Percentiles rank a stretch among this genome's conserved stretches.
phyloP scores from a whole-genome alignment of 768 basidiomycete species.

The Leccinum uliginosum region DNA sequence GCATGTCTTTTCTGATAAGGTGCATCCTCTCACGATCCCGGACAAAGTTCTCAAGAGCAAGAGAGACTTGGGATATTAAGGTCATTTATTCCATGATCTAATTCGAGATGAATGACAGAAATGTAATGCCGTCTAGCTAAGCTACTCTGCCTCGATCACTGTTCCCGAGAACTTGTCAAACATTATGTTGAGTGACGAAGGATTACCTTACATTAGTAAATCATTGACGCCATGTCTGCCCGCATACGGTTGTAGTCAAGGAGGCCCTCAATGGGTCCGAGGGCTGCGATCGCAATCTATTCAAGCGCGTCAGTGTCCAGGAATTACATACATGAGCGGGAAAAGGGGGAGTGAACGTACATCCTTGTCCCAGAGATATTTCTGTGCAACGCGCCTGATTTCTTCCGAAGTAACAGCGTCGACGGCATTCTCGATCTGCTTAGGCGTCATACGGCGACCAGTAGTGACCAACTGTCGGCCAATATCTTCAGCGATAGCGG shows the following conservation, averaged over 20 bases:
- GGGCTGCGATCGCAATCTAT: conserved; percentile 81
- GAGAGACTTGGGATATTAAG: conserved; percentile 7
- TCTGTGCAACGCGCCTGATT: conserved; percentile 91
- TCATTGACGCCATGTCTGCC: conserved; percentile 75
- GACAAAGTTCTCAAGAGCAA: too few species aligned
- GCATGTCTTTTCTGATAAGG: neutral
- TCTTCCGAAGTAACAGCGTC: conserved; percentile 86
- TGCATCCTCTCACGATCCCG: neutral
- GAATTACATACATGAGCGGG: conserved; percentile 12
- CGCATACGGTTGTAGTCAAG: conserved; percentile 92
- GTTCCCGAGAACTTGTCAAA: neutral
- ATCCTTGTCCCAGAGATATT: conserved; percentile 97
- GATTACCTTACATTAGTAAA: conserved; percentile 43
- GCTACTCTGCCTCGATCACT: conserved; percentile 5
- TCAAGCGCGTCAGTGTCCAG: conserved; percentile 1
- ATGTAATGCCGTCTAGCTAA: conserved; percentile 23
- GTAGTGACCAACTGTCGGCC: conserved; percentile 96
- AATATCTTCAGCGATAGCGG: conserved; percentile 96
- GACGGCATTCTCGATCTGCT: conserved; percentile 90
- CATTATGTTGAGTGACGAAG: neutral
- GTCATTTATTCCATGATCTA: conserved; percentile 19
- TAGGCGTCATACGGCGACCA: conserved; percentile 83
- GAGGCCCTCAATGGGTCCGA: conserved; percentile 88
- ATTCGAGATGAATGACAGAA: conserved; percentile 17
- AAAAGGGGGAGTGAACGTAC: conserved; percentile 38